These are phyloP conservation scores for Stemphylium vesicarium DNA, from an alignment of 2,329 filamentous ascomycete species.

Conservation along the genomic window DNA sequence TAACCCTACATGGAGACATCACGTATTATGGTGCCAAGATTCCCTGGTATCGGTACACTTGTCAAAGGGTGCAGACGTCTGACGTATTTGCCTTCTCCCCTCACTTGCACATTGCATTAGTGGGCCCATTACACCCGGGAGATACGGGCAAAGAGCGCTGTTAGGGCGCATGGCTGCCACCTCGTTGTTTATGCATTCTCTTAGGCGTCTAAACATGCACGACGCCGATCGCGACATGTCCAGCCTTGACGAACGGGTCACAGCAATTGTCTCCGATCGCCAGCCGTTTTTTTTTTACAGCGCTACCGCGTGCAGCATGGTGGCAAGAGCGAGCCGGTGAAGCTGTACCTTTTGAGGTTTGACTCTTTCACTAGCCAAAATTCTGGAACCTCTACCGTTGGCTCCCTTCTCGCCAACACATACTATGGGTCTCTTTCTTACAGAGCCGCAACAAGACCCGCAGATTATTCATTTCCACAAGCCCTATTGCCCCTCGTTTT, in stretches of 20 bases:
- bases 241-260: conserved; percentile 44
- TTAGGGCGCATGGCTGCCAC: conserved; percentile 37
- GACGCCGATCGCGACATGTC: conserved; percentile 43
- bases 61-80: conserved; percentile 40
- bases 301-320: conserved; percentile 46
- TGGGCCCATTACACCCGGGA: conserved; percentile 34
- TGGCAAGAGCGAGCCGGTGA: conserved; percentile 49
- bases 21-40: conserved; percentile 39
- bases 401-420: conserved; percentile 78
- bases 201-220: conserved; percentile 36
- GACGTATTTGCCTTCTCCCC: conserved; percentile 39
- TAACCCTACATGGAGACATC: conserved; percentile 22
- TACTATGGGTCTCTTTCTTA: conserved; percentile 61
- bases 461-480: conserved; percentile 48
- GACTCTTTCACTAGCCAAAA: conserved; percentile 45
- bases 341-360: conserved; percentile 47
- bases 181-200: conserved; percentile 42
- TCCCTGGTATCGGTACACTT: conserved; percentile 35
- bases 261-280: conserved; percentile 40
- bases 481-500: conserved; percentile 55
- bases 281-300: conserved; percentile 40
- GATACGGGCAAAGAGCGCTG: conserved; percentile 29
- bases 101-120: conserved; percentile 44
- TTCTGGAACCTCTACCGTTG: conserved; percentile 46
- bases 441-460: conserved; percentile 53